Evolutionary conservation across 768 basidiomycete genomes (phyloP), one percentile per base, ranked within the genome.

Genomic region (Boletellus emodensis): DNA sequence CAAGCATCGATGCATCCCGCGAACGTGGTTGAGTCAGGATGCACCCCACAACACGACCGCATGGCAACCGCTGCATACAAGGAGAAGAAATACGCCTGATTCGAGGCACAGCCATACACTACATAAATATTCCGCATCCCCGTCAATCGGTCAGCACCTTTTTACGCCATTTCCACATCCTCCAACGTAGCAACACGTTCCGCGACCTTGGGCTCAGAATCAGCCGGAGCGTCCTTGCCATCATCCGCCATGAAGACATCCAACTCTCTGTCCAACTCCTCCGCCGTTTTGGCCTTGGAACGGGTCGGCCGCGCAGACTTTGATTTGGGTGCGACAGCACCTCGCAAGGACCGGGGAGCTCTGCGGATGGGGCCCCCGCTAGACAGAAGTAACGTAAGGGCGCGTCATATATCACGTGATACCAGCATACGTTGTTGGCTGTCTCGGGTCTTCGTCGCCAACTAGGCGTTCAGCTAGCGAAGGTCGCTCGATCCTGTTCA

Each of bases 221-320:
- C 55, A 6, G 53, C 54, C n/a, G 61, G 44, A 1, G 36, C 60
- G 11, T 63, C 59, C 38, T 69, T 59, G 4, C 37, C 60, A 0
- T 76, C 70, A 57, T 85, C 85, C 8, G 78, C 81, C 89, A 91
- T 89, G 60, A 90, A 90, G 3, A 84, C 81, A 57, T 96, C 93
- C 52, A 96, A 66, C 69, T 96, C 93, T 65, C 79, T 84, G 66
- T 96, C 93, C 52, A 96, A 70, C 57, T 95, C 89, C 51, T 84
- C 87, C 8, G 81, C 87, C 2, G 87, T 87, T 69, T 89, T 83
- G 4, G 79, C 75, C 69, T 84, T 82, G 61, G 77, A 71, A 18
- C 67, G 67, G 12, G 53, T 51, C 22, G 64, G 52, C 56, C 71
- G 63, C 55, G 63, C 61, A 24, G 9, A 22, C 22, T 28, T 48